Evolutionary conservation across 2,329 filamentous ascomycete species (phyloP).

Genomic region (Penicillium fuscoglaucum): DNA sequence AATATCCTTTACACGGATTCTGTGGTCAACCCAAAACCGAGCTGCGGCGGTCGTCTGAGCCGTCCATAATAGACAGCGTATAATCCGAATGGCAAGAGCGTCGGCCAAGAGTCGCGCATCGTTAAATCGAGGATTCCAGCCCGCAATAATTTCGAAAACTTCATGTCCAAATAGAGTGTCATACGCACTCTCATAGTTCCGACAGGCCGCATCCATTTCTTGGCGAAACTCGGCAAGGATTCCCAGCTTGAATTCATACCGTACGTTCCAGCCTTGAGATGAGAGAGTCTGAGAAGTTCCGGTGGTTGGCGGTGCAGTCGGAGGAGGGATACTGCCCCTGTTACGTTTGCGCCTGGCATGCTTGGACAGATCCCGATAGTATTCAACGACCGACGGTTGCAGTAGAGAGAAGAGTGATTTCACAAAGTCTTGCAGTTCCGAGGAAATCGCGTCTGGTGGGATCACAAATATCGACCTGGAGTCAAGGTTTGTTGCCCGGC

Average conservation of each 20-base stretch:
- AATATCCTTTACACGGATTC: constrained; percentile 70
- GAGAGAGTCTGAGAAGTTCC: constrained; percentile 86
- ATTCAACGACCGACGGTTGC: constrained; percentile 76
- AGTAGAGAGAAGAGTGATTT: constrained; percentile 71
- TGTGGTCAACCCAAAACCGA: constrained; percentile 76
- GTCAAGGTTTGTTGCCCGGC: constrained; percentile 76
- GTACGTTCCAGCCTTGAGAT: constrained; percentile 82
- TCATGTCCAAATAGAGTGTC: constrained; percentile 79
- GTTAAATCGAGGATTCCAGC: constrained; percentile 87
- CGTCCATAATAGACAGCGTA: constrained; percentile 80
- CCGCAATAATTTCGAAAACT: constrained; percentile 82
- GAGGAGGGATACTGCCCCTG: constrained; percentile 72
- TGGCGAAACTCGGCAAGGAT: constrained; percentile 90
- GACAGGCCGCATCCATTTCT: constrained; percentile 82
- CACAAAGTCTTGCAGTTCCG: constrained; percentile 72
- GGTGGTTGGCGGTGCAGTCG: constrained; percentile 77
- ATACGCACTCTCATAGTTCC: constrained; percentile 85
- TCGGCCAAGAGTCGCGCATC: constrained; percentile 89
- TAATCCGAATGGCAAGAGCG: constrained; percentile 72
- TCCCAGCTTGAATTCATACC: constrained; percentile 92
- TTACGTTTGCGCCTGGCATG: constrained; percentile 86
- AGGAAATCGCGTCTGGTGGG: constrained; percentile 68
- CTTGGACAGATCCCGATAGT: constrained; percentile 92
- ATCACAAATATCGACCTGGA: constrained; percentile 84
- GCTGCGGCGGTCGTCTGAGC: constrained; percentile 77